These are phyloP conservation scores for Leptographium wingfieldii DNA, from an alignment of 2,329 filamentous ascomycete genomes.

Conservation along the genomic window DNA sequence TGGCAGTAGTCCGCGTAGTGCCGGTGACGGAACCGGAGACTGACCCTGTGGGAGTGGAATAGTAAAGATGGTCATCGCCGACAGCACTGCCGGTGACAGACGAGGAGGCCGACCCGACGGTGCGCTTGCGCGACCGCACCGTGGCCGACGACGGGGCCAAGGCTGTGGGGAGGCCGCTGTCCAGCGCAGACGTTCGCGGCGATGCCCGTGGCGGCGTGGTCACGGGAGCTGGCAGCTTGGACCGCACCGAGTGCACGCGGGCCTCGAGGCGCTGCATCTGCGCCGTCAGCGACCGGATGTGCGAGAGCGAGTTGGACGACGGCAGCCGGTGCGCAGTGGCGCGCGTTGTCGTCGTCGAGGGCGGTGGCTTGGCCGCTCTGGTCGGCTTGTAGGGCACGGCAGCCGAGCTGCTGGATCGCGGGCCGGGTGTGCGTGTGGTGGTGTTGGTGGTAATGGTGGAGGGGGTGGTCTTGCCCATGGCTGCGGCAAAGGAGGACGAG, in stretches of 20 bases:
- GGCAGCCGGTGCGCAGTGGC: slow-evolving; percentile 35
- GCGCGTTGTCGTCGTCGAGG: slow-evolving; percentile 33
- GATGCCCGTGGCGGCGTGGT: slow-evolving; percentile 68
- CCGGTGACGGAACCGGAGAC: slow-evolving; percentile 19
- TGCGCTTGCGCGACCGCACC: slow-evolving; percentile 58
- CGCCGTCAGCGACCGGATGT: slow-evolving; percentile 85
- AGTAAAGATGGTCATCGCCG: slow-evolving; percentile 29
- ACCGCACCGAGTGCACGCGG: slow-evolving; percentile 79
- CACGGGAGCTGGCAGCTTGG: slow-evolving; percentile 74
- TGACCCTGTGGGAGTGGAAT: slow-evolving; percentile 23
- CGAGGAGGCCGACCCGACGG: slow-evolving; percentile 41
- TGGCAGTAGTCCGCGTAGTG: not conserved
- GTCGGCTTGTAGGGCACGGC: not conserved
- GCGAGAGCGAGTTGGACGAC: slow-evolving; percentile 62
- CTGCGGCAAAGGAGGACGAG: too few relatives aligned
- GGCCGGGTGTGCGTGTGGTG: slow-evolving; percentile 14
- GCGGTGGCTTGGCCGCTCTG: slow-evolving; percentile 17
- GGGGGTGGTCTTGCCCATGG: too few relatives aligned
- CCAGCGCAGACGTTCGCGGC: slow-evolving; percentile 43
- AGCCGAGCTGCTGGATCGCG: slow-evolving; percentile 21
- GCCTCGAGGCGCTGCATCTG: slow-evolving; percentile 97
- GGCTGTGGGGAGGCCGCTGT: slow-evolving; percentile 15
- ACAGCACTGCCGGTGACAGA: slow-evolving; percentile 21
- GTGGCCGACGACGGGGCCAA: slow-evolving; percentile 45
- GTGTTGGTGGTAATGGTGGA: too few relatives aligned